Evolutionary conservation across 73 alveolate species (phyloP).

Genomic region (Strombidium stylifer): DNA sequence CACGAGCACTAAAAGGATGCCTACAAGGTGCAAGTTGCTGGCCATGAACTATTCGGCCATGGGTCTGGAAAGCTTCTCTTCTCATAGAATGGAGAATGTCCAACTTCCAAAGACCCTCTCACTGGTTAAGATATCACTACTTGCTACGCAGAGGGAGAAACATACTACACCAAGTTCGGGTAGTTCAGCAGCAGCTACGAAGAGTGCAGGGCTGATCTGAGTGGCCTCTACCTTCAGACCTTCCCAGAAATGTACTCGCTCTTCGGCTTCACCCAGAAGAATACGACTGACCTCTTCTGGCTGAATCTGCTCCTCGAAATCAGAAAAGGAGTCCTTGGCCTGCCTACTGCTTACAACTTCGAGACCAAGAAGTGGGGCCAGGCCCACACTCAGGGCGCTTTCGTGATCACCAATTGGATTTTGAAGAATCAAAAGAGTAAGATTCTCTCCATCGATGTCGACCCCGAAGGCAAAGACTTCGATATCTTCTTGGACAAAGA

Average conservation of each 20-base stretch:
- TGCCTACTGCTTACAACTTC: constrained; percentile 46
- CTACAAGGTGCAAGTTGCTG: constrained; percentile 65
- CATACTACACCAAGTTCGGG: constrained; percentile 82
- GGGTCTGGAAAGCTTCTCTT: constrained; percentile 85
- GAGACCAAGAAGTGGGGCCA: constrained; percentile 76
- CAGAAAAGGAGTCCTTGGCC: constrained; percentile 56
- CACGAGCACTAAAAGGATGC: constrained; percentile 34
- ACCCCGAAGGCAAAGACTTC: constrained; percentile 65
- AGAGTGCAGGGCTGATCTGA: constrained; percentile 84
- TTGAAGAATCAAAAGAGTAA: not conserved
- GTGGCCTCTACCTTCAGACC: constrained; percentile 73
- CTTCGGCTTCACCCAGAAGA: constrained; percentile 50
- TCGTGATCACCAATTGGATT: constrained; percentile 44
- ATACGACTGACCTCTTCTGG: constrained; percentile 55
- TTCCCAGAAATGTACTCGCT: constrained; percentile 59
- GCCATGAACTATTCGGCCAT: constrained; percentile 90
- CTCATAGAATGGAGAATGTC: constrained; percentile 43
- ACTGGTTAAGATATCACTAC: constrained; percentile 74
- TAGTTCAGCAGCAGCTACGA: constrained; percentile 64
- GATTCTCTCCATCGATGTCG: constrained; percentile 7
- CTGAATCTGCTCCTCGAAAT: constrained; percentile 63
- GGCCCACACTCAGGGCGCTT: constrained; percentile 61
- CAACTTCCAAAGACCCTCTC: constrained; percentile 71
- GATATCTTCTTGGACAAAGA: constrained; percentile 48
- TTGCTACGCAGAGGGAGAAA: constrained; percentile 72